phyloP scores from a whole-genome alignment of 2,329 filamentous ascomycete genomes.

The Sordariomycetes sp. region DNA sequence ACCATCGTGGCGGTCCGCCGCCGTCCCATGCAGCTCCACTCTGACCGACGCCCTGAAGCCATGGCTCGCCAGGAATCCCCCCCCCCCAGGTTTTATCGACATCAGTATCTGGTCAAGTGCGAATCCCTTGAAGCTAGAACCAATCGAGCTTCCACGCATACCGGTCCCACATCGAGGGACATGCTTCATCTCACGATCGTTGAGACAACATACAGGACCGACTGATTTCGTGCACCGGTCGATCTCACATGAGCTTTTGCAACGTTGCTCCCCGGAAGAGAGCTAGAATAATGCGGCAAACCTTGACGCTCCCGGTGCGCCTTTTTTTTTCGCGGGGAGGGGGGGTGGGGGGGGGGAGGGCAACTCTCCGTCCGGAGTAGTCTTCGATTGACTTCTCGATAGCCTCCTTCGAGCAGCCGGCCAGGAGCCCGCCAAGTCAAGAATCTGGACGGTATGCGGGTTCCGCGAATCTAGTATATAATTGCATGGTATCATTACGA shows the following conservation, averaged over 20 bases:
- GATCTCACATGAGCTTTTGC: not conserved
- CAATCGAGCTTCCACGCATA: not conserved
- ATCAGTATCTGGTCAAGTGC: no score
- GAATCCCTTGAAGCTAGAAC: not conserved
- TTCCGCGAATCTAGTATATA: not conserved
- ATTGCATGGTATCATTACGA: not conserved
- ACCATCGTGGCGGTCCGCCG: not conserved
- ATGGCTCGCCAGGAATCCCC: no score
- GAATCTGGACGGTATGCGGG: no score
- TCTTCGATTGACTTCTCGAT: not conserved
- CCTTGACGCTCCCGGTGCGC: not conserved
- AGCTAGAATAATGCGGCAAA: not conserved
- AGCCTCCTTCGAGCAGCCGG: not conserved
- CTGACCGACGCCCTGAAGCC: not conserved
- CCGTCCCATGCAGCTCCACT: not conserved
- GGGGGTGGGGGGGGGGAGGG: no score
- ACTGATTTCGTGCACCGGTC: not conserved
- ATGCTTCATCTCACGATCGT: not conserved
- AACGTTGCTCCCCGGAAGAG: not conserved
- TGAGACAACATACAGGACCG: not conserved
- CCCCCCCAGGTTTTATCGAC: no score
- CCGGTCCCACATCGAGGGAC: not conserved
- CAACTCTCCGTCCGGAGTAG: not conserved
- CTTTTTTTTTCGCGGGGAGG: no score
- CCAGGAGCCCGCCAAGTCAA: no score